Base-by-base conservation (phyloP, 345 rosid genomes). In the Garcia nutans region DNA sequence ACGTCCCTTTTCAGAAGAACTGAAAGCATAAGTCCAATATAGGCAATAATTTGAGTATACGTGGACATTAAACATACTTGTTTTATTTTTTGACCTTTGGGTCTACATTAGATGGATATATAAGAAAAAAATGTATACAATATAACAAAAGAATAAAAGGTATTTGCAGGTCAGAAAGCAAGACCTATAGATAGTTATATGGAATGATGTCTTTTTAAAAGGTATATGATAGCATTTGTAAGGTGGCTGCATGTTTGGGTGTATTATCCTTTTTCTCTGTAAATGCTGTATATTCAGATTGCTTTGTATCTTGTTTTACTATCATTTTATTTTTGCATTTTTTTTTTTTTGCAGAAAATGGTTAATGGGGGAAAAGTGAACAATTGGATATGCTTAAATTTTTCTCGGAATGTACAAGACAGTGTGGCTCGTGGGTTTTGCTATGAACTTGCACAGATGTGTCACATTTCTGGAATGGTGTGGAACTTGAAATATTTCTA, bases 391-490 rank as follows among this genome's bases (percentile, higher is more conserved):
- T 96, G 99, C 90, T 83, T 96, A 16, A 96, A 96, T 77, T 96
- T 96, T 74, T 91, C 98, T 49, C 84, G 98, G 65, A 83, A 45
- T 66, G 97, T 96, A 56, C 95, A 88, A 82, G 99, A 96, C 22
- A 79, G 83, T 42, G 77, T 88, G 33, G 98, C 98, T 0, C 84
- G 84, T 55, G 88, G 90, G 15, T 96, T 96, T 81, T 96, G 99
- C 85, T 74, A 73, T 16, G 98, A 96, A 82, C 97, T 96, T 76
- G 97, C 98, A 54, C 97, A 89, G 59, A 96, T 96, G 99, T 96
- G 99, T 75, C 54, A 85, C 68, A 70, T 83, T 52, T 93, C 97
- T 80, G 99, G 99, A 85, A 96, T 96, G 98, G 99, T 95, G 86
- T 78, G 78, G 71, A 33, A 63, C 61, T 64, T 12, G 54, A 26